These are phyloP conservation scores for Friedmanniomyces endolithicus DNA, from an alignment of 495 filamentous ascomycete genomes.

Conservation along the genomic window DNA sequence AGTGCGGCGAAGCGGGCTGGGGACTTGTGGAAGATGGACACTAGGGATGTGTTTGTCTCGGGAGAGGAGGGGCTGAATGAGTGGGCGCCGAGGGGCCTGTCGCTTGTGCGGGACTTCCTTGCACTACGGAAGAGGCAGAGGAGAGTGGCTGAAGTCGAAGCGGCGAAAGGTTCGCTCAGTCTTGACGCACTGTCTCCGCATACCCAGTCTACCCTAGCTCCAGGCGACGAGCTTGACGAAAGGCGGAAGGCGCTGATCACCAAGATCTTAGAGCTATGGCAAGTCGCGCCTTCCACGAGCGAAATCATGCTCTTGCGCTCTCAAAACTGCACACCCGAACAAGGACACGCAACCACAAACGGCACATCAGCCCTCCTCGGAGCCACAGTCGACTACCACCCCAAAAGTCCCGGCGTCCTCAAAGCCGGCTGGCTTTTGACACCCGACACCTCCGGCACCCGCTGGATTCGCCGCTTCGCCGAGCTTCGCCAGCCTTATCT, in stretches of 20 bases:
- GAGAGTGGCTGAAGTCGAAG: slow-evolving; percentile 66
- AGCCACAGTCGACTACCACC: slow-evolving; percentile 55
- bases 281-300: slow-evolving; percentile 52
- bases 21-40: slow-evolving; percentile 96
- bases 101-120: slow-evolving; percentile 74
- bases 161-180: slow-evolving; percentile 58
- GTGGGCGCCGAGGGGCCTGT: slow-evolving; percentile 83
- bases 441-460: slow-evolving; percentile 57
- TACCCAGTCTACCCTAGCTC: background rate
- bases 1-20: slow-evolving; percentile 79
- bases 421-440: slow-evolving; percentile 77
- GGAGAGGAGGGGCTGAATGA: slow-evolving; percentile 73
- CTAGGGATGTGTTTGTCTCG: slow-evolving; percentile 82
- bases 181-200: slow-evolving; percentile 13
- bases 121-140: slow-evolving; percentile 53
- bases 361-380: slow-evolving; percentile 35
- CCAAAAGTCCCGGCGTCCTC: slow-evolving; percentile 52
- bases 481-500: slow-evolving; percentile 88
- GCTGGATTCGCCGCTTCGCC: slow-evolving; percentile 83
- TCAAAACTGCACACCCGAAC: slow-evolving; percentile 60
- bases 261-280: slow-evolving; percentile 69
- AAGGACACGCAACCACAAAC: slow-evolving; percentile 12
- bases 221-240: slow-evolving; percentile 12
- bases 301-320: slow-evolving; percentile 59
- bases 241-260: slow-evolving; percentile 41